Evolutionary conservation across 768 basidiomycete species (phyloP).

Genomic region (Tulasnella calospora): DNA sequence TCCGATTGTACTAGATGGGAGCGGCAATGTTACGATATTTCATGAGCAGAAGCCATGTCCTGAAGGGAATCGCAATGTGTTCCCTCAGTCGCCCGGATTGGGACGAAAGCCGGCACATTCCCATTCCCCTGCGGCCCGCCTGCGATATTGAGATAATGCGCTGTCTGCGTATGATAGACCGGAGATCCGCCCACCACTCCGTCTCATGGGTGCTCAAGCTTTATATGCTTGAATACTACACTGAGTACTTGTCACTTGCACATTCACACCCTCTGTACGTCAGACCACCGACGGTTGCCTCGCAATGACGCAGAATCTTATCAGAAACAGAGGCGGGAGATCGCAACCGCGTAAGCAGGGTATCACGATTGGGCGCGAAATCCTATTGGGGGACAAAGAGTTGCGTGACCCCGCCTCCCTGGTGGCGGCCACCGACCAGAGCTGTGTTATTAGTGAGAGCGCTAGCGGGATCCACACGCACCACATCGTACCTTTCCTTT

Average conservation of each 20-base stretch:
- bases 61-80: neutral
- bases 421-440: neutral
- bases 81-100: neutral
- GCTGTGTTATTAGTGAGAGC: neutral
- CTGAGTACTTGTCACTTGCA: neutral
- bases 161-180: neutral
- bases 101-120: neutral
- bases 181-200: neutral
- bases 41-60: neutral
- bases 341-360: neutral
- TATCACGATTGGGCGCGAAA: neutral
- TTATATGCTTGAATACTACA: no score
- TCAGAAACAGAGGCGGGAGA: neutral
- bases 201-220: no score
- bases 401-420: neutral
- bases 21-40: slow-evolving; percentile 8
- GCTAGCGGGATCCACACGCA: neutral
- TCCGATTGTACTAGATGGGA: neutral
- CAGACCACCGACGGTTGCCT: neutral
- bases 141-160: neutral
- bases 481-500: neutral
- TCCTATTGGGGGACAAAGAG: neutral
- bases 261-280: neutral
- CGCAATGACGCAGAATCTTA: neutral
- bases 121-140: neutral